Base-by-base conservation (phyloP, 1,139 yeast genomes). In the Debaryomyces subglobosus region DNA sequence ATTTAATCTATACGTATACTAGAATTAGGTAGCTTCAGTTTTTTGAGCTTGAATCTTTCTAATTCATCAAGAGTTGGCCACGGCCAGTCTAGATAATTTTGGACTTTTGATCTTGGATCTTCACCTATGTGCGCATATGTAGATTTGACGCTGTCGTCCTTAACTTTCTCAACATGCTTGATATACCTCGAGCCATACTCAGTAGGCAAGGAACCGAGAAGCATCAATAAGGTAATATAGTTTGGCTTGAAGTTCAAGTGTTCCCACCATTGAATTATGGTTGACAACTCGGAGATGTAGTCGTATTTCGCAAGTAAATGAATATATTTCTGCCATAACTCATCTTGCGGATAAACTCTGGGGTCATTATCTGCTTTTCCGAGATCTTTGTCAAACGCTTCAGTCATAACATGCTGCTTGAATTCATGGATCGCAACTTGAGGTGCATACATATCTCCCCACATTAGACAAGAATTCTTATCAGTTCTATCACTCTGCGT, bases 351-450 rank as follows among this genome's bases (percentile, higher is more conserved):
- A 39, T 67, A 66, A 3, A 81, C 53, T 4, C 58, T 55, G 2
- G 52, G 38, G 7, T 55, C 54, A 12, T 53, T 54, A 8, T 55
- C 71, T 36, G 65, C 63, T 4, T 62, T 62, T 44, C 62, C 57
- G 9, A 48, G 23, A 49, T 59, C 54, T 38, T 67, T 59, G 53
- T 72, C 43, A 12, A 21, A 36, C 3, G 34, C 27, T 12, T 24
- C 29, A 51, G 69, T 58, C 68, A 64, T 48, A 45, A 66, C 68
- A 42, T 68, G 49, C 20, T 53, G 61, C 49, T 79, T 76, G 63
- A 85, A 82, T 59, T 85, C 89, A 38, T 71, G 76, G 5, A 84
- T 74, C 0, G 88, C 85, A 13, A 84, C 71, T 53, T 85, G 89
- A 1, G 86, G 73, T 0, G 91, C 88, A 50, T 67, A 78, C 30